Base-by-base conservation (phyloP, 2,329 filamentous ascomycete species). In the Aulographum hederae region DNA sequence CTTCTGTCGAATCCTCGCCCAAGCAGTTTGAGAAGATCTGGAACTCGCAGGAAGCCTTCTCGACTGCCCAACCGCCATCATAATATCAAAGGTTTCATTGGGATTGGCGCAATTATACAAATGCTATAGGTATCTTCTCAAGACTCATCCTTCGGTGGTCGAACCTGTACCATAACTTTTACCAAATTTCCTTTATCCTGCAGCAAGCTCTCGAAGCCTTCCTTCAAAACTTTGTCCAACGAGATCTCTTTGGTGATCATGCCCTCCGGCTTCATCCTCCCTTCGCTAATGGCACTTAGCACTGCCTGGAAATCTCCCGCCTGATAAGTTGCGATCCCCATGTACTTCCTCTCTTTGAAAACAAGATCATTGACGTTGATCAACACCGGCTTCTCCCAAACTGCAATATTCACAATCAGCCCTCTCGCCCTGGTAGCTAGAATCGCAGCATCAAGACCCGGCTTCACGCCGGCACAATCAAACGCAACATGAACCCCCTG, bases 341-440 rank as follows among this genome's bases (percentile, higher is more conserved):
- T 52, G 35, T 65, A 67, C n/a, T 44, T 57, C 32, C 57, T 50
- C 46, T 68, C 63, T 35, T 61, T 56, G 49, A 67, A 67, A 3
- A 62, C 56, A 21, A 67, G 47, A 34, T 61, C 54, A 34, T 67
- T 68, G 4, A 62, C 60, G 20, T 51, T 48, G 26, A 68, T 52
- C 41, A 44, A 37, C 33, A 51, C 49, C 13, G 45, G 42, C 13
- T 42, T 41, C 30, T 46, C 43, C 51, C 49, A 52, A 2, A 33
- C 39, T 2, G 50, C 47, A 20, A 54, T 41, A 36, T 51, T 52
- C 35, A 51, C 44, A 35, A 48, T 48, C 4, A 21, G 39, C 3
- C 51, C 51, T 20, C 37, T 36, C 18, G 39, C 42, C 13, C 32
- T 44, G 18, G 52, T 10, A 2, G 46, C 46, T 30, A 48, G 46